Conservation (phyloP, 1,139 yeast species). For the Magnusiomyces ingens region DNA sequence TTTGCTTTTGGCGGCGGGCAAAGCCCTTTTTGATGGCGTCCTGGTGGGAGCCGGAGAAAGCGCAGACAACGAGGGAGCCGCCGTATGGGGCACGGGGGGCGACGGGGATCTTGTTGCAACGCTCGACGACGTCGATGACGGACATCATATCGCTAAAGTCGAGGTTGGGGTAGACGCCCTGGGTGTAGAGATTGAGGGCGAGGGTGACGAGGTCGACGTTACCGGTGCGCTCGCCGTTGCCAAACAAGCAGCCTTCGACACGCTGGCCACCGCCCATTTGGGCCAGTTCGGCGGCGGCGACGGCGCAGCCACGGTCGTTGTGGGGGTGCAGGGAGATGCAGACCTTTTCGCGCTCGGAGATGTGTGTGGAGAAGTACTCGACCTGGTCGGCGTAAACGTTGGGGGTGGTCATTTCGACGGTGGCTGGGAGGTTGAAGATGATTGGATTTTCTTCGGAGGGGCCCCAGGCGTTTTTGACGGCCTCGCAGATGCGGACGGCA, state of each 20-base stretch:
- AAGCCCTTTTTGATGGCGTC: conserved; percentile 98
- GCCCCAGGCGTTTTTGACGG: conserved; percentile 91
- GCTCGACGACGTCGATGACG: conserved; percentile 80
- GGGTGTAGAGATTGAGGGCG: conserved; percentile 89
- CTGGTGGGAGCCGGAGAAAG: conserved; percentile 95
- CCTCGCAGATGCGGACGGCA: conserved; percentile 83
- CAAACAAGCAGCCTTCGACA: conserved; percentile 95
- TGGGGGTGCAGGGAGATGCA: conserved; percentile 91
- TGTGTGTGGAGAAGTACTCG: conserved; percentile 76
- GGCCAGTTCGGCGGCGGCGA: conserved; percentile 94
- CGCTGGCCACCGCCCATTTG: conserved; percentile 95
- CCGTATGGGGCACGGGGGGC: conserved; percentile 95
- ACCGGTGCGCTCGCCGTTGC: conserved; percentile 98
- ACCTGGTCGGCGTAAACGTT: conserved; percentile 95
- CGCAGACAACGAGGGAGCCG: conserved; percentile 93
- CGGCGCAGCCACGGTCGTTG: conserved; percentile 97
- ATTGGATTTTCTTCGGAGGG: conserved; percentile 79
- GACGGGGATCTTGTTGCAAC: conserved; percentile 91
- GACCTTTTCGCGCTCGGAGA: conserved; percentile 76
- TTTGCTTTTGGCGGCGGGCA: conserved; percentile 47
- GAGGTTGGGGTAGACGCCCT: conserved; percentile 78
- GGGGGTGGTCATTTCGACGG: conserved; percentile 95
- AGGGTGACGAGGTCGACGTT: conserved; percentile 92
- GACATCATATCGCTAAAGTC: conserved; percentile 82
- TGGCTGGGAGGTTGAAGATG: conserved; percentile 93